Base-by-base conservation (phyloP, 257 asterid genomes). In the Solanum paucissectum region DNA sequence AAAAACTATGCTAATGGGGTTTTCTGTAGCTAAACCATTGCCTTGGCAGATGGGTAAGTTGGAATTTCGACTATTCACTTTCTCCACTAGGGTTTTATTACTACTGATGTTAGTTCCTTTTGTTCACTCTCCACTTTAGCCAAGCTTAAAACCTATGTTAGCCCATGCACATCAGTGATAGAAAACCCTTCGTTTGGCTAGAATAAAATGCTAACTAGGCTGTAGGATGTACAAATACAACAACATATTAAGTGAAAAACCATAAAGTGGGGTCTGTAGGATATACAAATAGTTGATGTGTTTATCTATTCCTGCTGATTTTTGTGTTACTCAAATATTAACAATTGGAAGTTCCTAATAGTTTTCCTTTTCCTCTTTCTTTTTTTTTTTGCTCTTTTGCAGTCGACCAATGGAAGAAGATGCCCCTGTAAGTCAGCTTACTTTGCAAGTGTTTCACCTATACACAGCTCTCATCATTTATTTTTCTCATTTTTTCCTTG, bases 361-460 rank as follows among this genome's bases (percentile, higher is more conserved):
- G 74, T 33, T 86, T 91, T 8, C 9, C 23, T n/a, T 87, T 73
- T 87, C 58, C 33, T 21, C 86, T 49, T 36, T 16, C 7, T 7
- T 18, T 52, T 52, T 87, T 34, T 13, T 52, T 3, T 55, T 1
- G n/a, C 32, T 46, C 29, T 89, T 88, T 8, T 92, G 93, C 95
- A 95, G 98, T 90, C 91, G 94, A 76, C 94, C 97, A 74, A 95
- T 92, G 96, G 96, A 95, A 10, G 97, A 94, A 88, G 98, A 94
- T 89, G 90, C 91, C 88, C 92, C 95, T 3, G 98, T 95, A 93
- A 94, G 97, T 87, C 60, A 27, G 85, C 79, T 20, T 58, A 71
- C 86, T 64, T 37, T 49, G 69, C 85, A 29, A 29, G 40, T 81
- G 20, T 81, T 81, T 27, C 10, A 5, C 42, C 42, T 81, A 81